Conservation (phyloP, 441 rosid genomes). For the Populus hybrid region DNA sequence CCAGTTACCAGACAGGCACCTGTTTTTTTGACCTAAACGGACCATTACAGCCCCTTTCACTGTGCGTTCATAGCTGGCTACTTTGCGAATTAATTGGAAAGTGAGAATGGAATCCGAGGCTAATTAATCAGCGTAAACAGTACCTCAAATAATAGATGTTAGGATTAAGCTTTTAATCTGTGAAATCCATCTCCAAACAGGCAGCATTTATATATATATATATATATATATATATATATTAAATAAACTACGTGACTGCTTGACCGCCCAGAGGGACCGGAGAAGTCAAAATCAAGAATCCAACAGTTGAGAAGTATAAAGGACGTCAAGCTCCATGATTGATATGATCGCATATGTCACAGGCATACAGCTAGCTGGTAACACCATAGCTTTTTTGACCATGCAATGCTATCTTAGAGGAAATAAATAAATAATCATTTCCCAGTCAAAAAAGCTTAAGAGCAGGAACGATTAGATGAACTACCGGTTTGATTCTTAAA, state of each 20-base stretch:
- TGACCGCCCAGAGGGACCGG: background rate
- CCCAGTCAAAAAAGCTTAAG: background rate
- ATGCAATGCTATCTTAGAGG: background rate
- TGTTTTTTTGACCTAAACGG: background rate
- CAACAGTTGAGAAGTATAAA: background rate
- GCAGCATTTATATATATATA: no score
- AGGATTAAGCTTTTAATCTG: background rate
- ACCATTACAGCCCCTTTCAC: background rate
- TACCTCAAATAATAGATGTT: no score
- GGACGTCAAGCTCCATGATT: background rate
- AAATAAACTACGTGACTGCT: background rate
- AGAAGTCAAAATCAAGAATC: background rate
- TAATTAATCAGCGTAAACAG: background rate
- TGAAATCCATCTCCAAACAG: background rate
- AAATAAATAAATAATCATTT: background rate
- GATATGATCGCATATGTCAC: background rate
- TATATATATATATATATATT: no score
- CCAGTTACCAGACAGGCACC: background rate
- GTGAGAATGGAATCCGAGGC: background rate
- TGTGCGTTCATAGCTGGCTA: background rate
- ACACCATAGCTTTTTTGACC: background rate
- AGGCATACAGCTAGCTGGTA: background rate
- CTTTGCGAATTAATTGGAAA: background rate
- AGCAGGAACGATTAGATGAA: background rate
- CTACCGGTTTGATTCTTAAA: background rate